Conservation (phyloP, 73 alveolate genomes). For the Paraurostyla sp. region DNA sequence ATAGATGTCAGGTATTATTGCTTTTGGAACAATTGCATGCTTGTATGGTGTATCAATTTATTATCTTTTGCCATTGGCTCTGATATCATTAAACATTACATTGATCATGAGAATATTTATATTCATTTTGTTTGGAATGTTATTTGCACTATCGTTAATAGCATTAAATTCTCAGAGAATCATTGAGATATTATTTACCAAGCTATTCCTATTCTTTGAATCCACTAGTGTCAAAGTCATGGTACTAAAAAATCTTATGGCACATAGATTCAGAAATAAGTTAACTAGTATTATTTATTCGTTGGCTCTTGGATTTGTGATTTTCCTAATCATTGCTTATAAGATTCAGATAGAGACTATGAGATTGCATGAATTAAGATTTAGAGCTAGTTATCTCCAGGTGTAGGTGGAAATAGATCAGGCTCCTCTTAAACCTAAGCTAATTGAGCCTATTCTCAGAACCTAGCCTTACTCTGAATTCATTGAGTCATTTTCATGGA, state of each 20-base stretch:
- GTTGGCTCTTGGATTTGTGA: constrained; percentile 92
- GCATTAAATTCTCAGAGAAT: constrained; percentile 85
- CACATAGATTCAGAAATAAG: constrained; percentile 92
- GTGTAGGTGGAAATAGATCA: neutral
- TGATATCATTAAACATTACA: constrained; percentile 87
- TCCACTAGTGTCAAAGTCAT: constrained; percentile 80
- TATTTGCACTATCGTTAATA: constrained; percentile 88
- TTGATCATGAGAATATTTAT: constrained; percentile 88
- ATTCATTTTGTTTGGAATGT: constrained; percentile 89
- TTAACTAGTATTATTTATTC: constrained; percentile 93
- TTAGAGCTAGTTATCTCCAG: constrained; percentile 23
- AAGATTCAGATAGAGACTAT: constrained; percentile 17
- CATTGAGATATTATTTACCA: constrained; percentile 81
- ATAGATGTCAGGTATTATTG: neutral
- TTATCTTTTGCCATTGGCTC: constrained; percentile 91
- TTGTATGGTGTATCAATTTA: constrained; percentile 91
- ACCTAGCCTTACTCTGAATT: neutral
- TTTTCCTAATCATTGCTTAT: constrained; percentile 86
- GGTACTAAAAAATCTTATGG: constrained; percentile 90
- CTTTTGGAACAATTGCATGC: constrained; percentile 87
- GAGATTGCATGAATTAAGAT: constrained; percentile 26
- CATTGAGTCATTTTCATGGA: constrained; percentile 28
- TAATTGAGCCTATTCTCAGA: neutral
- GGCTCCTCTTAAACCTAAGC: neutral
- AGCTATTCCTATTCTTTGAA: constrained; percentile 83